Percentiles rank a stretch among this genome's conserved stretches.
These are phyloP conservation scores for Candida tallmaniae DNA, from an alignment of 805 yeast species.

Conservation along the genomic window DNA sequence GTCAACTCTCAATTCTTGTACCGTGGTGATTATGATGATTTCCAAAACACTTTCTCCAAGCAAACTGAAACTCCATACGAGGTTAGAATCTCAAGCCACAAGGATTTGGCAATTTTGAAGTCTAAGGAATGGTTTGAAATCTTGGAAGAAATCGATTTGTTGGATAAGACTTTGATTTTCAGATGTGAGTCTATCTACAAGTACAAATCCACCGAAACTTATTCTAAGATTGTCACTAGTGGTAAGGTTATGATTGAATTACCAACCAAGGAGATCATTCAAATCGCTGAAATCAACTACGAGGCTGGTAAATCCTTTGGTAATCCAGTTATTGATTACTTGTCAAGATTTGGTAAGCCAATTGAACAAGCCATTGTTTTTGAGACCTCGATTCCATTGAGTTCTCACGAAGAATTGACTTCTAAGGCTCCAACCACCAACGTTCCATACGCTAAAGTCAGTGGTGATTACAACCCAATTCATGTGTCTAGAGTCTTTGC, in stretches of 20 bases:
- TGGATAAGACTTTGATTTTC: constrained; percentile 79
- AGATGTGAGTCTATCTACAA: constrained; percentile 82
- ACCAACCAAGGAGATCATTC: constrained; percentile 84
- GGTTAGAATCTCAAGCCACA: constrained; percentile 63
- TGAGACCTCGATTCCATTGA: constrained; percentile 86
- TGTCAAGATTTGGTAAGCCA: constrained; percentile 85
- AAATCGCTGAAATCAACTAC: constrained; percentile 79
- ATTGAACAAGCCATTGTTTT: constrained; percentile 91
- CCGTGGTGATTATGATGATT: constrained; percentile 88
- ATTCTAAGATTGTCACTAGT: constrained; percentile 71
- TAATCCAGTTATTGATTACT: constrained; percentile 94
- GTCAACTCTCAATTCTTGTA: constrained; percentile 93
- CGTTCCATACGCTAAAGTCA: constrained; percentile 94
- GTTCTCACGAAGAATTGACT: constrained; percentile 55
- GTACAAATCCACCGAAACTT: constrained; percentile 72
- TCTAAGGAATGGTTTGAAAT: constrained; percentile 98
- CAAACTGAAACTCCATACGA: constrained; percentile 83
- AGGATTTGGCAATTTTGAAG: constrained; percentile 88
- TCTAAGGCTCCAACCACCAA: constrained; percentile 91
- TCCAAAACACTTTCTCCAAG: constrained; percentile 87
- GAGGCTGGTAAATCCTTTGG: constrained; percentile 92
- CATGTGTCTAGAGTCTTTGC: constrained; percentile 96
- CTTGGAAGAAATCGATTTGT: constrained; percentile 62
- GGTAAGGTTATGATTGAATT: constrained; percentile 87
- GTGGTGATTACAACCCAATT: constrained; percentile 98